phyloP scores from a whole-genome alignment of 2,329 filamentous ascomycete species.

The Coniosporium tulheliwenetii region DNA sequence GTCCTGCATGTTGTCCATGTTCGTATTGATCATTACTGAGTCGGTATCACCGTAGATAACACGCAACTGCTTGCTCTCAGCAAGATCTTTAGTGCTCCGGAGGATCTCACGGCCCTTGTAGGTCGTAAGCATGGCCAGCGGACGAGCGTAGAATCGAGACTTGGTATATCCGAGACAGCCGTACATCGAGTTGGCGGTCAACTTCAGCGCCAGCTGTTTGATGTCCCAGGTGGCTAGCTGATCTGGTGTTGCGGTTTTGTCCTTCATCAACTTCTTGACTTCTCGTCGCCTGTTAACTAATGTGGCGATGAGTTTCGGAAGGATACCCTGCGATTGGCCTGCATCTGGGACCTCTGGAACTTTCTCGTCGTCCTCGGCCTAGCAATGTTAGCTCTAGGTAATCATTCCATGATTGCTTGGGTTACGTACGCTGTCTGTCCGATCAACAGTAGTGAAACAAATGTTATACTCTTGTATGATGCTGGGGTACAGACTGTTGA shows the following conservation, averaged over 20 bases:
- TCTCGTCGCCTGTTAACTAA: constrained; percentile 78
- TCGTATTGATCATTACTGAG: constrained; percentile 99
- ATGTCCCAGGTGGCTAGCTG: constrained; percentile 94
- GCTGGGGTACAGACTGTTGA: constrained; percentile 95
- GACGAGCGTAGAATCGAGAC: constrained; percentile 92
- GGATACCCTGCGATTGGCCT: constrained; percentile 65
- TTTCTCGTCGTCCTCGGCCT: constrained; percentile 67
- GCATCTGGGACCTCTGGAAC: constrained; percentile 70
- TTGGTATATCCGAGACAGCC: constrained; percentile 94
- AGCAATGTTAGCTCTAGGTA: not conserved
- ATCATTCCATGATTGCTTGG: not conserved
- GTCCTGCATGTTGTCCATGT: constrained; percentile 82
- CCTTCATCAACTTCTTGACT: constrained; percentile 96
- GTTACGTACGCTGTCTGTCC: constrained; percentile 48
- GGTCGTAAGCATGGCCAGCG: constrained; percentile 87
- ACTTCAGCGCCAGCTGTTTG: constrained; percentile 88
- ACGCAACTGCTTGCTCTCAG: constrained; percentile 76
- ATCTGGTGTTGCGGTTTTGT: constrained; percentile 70
- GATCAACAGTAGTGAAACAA: constrained; percentile 93
- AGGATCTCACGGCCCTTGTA: constrained; percentile 97
- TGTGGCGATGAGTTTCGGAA: constrained; percentile 81
- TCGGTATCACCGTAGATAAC: constrained; percentile 99
- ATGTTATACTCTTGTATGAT: constrained; percentile 99
- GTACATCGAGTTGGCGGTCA: constrained; percentile 99
- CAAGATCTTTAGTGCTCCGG: constrained; percentile 85